Evolutionary conservation across 1,284 basidiomycete species (phyloP), one percentile per base, ranked within the genome.

Genomic region (Ceratobasidium sp.): DNA sequence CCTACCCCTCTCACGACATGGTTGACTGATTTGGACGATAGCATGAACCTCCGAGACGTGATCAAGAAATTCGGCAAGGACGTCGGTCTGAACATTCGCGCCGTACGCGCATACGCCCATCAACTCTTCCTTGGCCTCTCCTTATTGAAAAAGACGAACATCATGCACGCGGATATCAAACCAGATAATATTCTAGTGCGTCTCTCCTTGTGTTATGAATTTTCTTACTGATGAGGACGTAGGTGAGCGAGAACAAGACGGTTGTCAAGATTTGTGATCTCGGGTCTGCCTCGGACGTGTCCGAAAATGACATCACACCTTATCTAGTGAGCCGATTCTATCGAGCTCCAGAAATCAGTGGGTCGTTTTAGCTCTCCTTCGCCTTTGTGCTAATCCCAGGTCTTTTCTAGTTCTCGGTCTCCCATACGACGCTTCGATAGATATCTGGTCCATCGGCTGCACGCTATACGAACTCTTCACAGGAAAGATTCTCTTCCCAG

Each of bases 31-130:
- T 52, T 39, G 74, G 55, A 16, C 14, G 10, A 39, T 75, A 97
- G 95, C 78, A 97, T 99, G 94, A 99, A 99, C 79, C 85, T 99
- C 30, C 92, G 97, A 74, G 97, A 99, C 74, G 94, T 99, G 23
- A 92, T 99, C 72, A 98, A 98, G 80, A 90, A 96, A n/a, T 99
- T 98, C 79, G 97, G 97, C 69, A 98, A 98, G 80, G 96, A 99
- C 77, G 91, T 99, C 62, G 97, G 97, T 5, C 84, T 99, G 53
- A 98, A 98, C 79, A 91, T 98, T 79, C 88, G 91, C 76, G 97
- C 97, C 36, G 97, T 99, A n/a, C 88, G 96, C 74, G 94, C 97
- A 4, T 99, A 99, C 79, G 91, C 96, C 39, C 94, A 98, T 77
- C 97, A 99, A 79, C 89, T 98, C 73, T 96, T 99, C 81, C 85